Percentiles rank a stretch among this genome's conserved stretches.
Conservation (phyloP, 2,329 filamentous ascomycete species). For the Emergomyces pasteurianus region DNA sequence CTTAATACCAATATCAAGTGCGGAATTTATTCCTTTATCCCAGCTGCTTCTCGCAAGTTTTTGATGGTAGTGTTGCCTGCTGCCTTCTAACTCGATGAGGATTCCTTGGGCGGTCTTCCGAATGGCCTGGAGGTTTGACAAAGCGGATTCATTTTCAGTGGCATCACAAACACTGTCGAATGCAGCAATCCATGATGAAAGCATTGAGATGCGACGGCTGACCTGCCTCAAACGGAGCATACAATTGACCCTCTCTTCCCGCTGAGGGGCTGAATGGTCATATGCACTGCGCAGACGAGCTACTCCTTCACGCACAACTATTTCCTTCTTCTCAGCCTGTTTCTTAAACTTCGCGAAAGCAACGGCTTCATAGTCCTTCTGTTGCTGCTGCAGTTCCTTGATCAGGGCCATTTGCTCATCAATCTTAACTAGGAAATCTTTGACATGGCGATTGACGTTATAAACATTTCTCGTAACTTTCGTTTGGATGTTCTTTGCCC, state of each 20-base stretch:
- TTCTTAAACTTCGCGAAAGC: slow-evolving; percentile 87
- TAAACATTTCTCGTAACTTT: slow-evolving; percentile 99
- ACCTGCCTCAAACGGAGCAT: slow-evolving; percentile 76
- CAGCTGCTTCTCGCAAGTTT: slow-evolving; percentile 68
- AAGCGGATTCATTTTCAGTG: slow-evolving; percentile 53
- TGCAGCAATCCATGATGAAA: slow-evolving; percentile 87
- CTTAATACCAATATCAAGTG: slow-evolving; percentile 69
- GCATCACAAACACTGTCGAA: slow-evolving; percentile 74
- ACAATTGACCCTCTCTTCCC: slow-evolving; percentile 63
- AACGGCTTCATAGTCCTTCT: slow-evolving; percentile 72
- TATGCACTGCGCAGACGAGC: slow-evolving; percentile 70
- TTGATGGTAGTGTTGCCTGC: slow-evolving; percentile 81
- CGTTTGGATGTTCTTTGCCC: slow-evolving; percentile 98
- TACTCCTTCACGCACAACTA: slow-evolving; percentile 63
- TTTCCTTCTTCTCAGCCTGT: slow-evolving; percentile 72
- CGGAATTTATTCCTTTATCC: slow-evolving; percentile 79
- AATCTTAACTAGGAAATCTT: slow-evolving; percentile 98
- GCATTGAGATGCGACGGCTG: slow-evolving; percentile 69
- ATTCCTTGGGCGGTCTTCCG: slow-evolving; percentile 84
- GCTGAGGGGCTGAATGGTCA: slow-evolving; percentile 64
- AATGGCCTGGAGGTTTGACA: slow-evolving; percentile 59
- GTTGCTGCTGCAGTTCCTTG: slow-evolving; percentile 85
- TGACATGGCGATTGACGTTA: slow-evolving; percentile 97
- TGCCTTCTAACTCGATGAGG: slow-evolving; percentile 76
- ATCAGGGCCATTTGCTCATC: slow-evolving; percentile 97